Conservation (phyloP, 2,329 filamentous ascomycete genomes). For the Aureobasidium zeae region DNA sequence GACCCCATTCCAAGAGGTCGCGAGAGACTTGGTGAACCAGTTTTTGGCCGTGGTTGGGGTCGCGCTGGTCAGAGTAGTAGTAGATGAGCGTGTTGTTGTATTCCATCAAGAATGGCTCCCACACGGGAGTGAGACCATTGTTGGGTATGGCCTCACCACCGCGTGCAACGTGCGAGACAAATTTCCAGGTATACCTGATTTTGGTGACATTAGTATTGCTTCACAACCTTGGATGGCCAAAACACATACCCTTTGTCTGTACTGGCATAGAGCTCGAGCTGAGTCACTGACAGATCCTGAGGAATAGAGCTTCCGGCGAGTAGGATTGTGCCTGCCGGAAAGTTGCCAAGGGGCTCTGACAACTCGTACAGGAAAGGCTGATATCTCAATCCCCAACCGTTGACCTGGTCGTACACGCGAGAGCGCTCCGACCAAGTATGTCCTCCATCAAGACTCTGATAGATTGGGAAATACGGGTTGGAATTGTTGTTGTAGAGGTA, state of each 20-base stretch:
- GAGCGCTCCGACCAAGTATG: slow-evolving; percentile 55
- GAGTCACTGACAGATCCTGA: slow-evolving; percentile 49
- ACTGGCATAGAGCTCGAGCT: slow-evolving; percentile 62
- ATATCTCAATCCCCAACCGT: slow-evolving; percentile 57
- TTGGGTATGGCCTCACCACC: slow-evolving; percentile 54
- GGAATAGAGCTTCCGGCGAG: slow-evolving; percentile 53
- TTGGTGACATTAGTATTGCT: slow-evolving; percentile 26
- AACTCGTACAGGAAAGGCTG: slow-evolving; percentile 62
- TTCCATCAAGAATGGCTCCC: slow-evolving; percentile 60
- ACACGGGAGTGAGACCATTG: slow-evolving; percentile 59
- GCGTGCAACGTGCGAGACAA: slow-evolving; percentile 55
- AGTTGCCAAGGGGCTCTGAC: slow-evolving; percentile 48
- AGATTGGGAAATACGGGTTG: slow-evolving; percentile 38
- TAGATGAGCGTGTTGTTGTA: slow-evolving; percentile 51
- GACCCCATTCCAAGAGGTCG: slow-evolving; percentile 52
- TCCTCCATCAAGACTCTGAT: slow-evolving; percentile 38
- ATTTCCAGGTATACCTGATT: slow-evolving; percentile 48
- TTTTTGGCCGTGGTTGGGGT: slow-evolving; percentile 56
- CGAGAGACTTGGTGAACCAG: slow-evolving; percentile 54
- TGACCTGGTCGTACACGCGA: slow-evolving; percentile 53
- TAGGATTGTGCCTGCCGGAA: slow-evolving; percentile 54
- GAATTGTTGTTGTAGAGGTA: slow-evolving; percentile 39
- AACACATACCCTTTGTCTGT: slow-evolving; percentile 42
- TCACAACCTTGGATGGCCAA: not conserved
- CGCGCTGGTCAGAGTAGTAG: slow-evolving; percentile 65